Evolutionary conservation across 192 early-diverging fungal species (phyloP).

Genomic region (Backusella mclennaniae): DNA sequence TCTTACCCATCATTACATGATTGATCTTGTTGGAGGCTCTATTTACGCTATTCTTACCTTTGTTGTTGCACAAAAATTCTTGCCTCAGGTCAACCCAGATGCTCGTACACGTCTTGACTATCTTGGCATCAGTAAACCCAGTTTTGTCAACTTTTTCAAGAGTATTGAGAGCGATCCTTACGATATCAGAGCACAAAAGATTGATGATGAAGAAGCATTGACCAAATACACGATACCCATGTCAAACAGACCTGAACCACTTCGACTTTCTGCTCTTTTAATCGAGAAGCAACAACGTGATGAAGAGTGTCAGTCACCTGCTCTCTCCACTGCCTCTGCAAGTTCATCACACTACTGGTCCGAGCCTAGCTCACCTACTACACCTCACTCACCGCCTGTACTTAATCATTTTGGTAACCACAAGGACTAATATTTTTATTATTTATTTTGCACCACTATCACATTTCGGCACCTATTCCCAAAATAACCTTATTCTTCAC

Average conservation of each 20-base stretch:
- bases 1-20: constrained; percentile 69
- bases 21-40: constrained; percentile 64
- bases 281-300: not conserved
- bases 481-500: constrained; percentile 3
- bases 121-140: constrained; percentile 21
- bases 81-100: constrained; percentile 38
- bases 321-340: not conserved
- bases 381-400: constrained; percentile 2
- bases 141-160: constrained; percentile 4
- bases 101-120: constrained; percentile 31
- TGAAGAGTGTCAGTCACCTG: not conserved
- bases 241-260: constrained; percentile 4
- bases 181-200: not conserved
- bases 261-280: not conserved
- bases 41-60: constrained; percentile 62
- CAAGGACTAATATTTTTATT: not conserved
- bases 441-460: constrained; percentile 2
- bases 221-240: not conserved
- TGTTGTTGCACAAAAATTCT: constrained; percentile 42
- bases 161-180: constrained; percentile 15
- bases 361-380: constrained; percentile 3
- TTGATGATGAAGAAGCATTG: not conserved
- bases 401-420: not conserved
- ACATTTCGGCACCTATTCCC: not conserved
- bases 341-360: constrained; percentile 9